Conservation (phyloP, 1,139 yeast genomes). For the Pneumocystis wakefieldiae region DNA sequence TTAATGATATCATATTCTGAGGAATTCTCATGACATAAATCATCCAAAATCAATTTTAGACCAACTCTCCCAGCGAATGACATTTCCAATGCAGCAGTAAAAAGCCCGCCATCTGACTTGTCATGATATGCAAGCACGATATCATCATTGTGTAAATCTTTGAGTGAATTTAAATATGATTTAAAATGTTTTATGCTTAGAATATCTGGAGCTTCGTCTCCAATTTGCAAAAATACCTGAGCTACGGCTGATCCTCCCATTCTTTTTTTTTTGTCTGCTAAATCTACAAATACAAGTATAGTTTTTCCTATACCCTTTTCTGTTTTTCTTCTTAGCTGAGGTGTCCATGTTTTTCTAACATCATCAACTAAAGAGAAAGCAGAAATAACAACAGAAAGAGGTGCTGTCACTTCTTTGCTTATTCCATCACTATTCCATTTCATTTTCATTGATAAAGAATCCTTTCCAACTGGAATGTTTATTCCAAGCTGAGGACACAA, state of each 20-base stretch:
- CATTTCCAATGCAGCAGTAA: constrained; percentile 81
- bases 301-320: constrained; percentile 33
- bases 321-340: constrained; percentile 41
- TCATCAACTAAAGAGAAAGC: constrained; percentile 80
- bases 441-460: constrained; percentile 99
- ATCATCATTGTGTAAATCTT: constrained; percentile 51
- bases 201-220: constrained; percentile 71
- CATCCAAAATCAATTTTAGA: constrained; percentile 30
- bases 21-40: constrained; percentile 3
- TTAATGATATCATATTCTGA: constrained; percentile 22
- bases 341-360: constrained; percentile 92
- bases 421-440: constrained; percentile 54
- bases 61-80: constrained; percentile 94
- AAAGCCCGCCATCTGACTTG: constrained; percentile 91
- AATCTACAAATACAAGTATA: constrained; percentile 63
- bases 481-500: constrained; percentile 87
- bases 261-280: constrained; percentile 41
- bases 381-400: constrained; percentile 80
- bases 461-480: constrained; percentile 95
- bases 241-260: constrained; percentile 93
- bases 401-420: constrained; percentile 75
- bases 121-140: constrained; percentile 84
- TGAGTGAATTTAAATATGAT: constrained; percentile 52
- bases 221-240: constrained; percentile 81
- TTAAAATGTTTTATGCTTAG: constrained; percentile 51